Percentiles rank a stretch among this genome's conserved stretches.
Conservation (phyloP, 805 yeast genomes). For the Yarrowia deformans region DNA sequence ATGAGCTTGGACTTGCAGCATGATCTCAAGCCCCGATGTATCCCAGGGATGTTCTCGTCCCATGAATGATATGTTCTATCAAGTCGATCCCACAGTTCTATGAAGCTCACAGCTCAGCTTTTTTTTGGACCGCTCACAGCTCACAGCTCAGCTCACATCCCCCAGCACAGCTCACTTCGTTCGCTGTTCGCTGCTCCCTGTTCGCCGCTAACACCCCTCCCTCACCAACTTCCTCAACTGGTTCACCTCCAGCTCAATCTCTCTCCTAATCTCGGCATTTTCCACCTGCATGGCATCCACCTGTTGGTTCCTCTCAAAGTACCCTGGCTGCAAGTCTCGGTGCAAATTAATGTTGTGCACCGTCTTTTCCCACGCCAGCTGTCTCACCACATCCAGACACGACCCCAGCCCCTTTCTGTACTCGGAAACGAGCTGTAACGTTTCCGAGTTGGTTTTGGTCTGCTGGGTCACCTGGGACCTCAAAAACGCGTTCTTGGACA, state of each 20-base stretch:
- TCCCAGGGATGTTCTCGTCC: no score
- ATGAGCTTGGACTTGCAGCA: no score
- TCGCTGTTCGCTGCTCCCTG: neutral
- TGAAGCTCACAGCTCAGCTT: no score
- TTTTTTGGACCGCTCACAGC: no score
- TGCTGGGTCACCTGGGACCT: constrained; percentile 40
- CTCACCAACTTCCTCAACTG: constrained; percentile 38
- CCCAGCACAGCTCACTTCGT: neutral
- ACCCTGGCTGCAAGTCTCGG: constrained; percentile 37
- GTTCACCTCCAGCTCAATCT: constrained; percentile 42
- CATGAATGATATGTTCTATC: no score
- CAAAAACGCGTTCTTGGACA: constrained; percentile 39
- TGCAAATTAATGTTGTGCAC: constrained; percentile 42
- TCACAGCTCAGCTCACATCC: neutral
- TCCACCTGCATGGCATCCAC: constrained; percentile 42
- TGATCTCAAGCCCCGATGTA: no score
- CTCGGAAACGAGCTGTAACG: constrained; percentile 40
- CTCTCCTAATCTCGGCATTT: constrained; percentile 42
- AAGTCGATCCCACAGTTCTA: no score
- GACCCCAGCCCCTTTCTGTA: constrained; percentile 42
- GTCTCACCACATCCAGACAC: constrained; percentile 43
- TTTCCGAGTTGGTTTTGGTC: constrained; percentile 39
- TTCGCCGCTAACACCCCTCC: constrained; percentile 7
- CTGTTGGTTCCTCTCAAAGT: constrained; percentile 29
- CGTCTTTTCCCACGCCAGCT: constrained; percentile 42